phyloP scores from a whole-genome alignment of 805 yeast genomes.

The Zygosaccharomyces gambellarensis region DNA sequence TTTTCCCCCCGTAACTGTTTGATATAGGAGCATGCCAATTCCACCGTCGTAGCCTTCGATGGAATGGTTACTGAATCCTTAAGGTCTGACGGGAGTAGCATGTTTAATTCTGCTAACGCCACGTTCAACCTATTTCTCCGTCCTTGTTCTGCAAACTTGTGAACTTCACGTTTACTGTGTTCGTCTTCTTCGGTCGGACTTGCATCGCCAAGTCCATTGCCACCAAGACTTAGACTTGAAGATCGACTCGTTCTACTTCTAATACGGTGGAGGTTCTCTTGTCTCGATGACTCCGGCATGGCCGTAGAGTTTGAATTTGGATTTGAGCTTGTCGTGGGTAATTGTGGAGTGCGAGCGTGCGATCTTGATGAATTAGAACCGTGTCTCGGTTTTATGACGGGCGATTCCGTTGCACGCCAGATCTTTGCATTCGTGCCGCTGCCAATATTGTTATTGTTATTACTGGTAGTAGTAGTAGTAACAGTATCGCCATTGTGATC shows the following conservation, averaged over 20 bases:
- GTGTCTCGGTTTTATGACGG: constrained; percentile 24
- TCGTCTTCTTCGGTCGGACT: constrained; percentile 18
- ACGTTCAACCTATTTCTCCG: constrained; percentile 86
- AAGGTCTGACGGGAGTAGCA: constrained; percentile 58
- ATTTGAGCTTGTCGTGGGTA: background rate
- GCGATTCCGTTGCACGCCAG: constrained; percentile 27
- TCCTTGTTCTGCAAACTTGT: constrained; percentile 94
- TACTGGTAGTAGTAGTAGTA: background rate
- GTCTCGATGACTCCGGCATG: background rate
- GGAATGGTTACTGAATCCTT: constrained; percentile 60
- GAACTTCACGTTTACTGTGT: constrained; percentile 40
- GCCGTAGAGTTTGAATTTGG: background rate
- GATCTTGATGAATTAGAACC: constrained; percentile 3
- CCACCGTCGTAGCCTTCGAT: constrained; percentile 93
- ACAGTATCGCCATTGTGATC: constrained; percentile 14
- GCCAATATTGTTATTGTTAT: background rate
- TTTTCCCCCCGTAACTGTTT: constrained; percentile 35
- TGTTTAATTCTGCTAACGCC: constrained; percentile 73
- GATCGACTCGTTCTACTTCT: constrained; percentile 5
- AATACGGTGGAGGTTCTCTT: background rate
- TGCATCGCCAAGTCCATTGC: constrained; percentile 2
- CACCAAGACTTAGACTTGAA: constrained; percentile 6
- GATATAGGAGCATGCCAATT: constrained; percentile 74
- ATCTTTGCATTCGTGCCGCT: constrained; percentile 1
- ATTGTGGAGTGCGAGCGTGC: background rate